A percentile compares a stretch with the other conserved stretches of the same genome.
Evolutionary conservation across 2,329 filamentous ascomycete species (phyloP).

Genomic region (Pseudogymnoascus sp.): DNA sequence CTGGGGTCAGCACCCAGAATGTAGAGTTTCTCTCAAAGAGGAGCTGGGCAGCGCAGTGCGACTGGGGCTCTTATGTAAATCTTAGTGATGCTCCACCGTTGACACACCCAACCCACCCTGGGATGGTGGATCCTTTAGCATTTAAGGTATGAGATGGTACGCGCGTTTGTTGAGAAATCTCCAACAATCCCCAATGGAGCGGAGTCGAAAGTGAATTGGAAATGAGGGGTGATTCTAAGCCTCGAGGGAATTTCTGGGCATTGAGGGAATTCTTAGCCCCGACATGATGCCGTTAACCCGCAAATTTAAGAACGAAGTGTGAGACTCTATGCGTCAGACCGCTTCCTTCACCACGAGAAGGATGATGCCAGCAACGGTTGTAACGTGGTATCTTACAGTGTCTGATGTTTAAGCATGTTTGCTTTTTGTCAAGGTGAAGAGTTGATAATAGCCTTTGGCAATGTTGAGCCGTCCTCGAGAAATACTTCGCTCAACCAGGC

Average conservation of each 20-base stretch:
- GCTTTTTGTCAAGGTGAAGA: background rate
- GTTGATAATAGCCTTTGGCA: background rate
- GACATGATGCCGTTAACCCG: background rate
- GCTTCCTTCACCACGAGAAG: background rate
- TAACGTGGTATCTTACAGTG: background rate
- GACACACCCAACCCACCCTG: background rate
- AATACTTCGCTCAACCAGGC: background rate
- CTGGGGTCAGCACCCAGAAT: background rate
- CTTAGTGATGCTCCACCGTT: background rate
- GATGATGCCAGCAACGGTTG: background rate
- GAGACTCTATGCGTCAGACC: background rate
- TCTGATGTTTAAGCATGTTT: background rate
- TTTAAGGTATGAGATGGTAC: background rate
- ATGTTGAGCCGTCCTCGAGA: background rate
- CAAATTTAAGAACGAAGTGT: background rate
- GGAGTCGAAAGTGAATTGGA: background rate
- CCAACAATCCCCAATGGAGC: background rate
- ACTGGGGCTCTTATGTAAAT: background rate
- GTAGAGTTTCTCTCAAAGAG: background rate
- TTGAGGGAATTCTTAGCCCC: background rate
- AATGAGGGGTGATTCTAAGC: background rate
- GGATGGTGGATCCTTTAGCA: background rate
- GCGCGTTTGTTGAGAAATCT: background rate
- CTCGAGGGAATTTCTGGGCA: background rate
- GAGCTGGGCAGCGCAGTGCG: background rate